Evolutionary conservation across 2,329 filamentous ascomycete species (phyloP).

Genomic region (Monilinia aucupariae): DNA sequence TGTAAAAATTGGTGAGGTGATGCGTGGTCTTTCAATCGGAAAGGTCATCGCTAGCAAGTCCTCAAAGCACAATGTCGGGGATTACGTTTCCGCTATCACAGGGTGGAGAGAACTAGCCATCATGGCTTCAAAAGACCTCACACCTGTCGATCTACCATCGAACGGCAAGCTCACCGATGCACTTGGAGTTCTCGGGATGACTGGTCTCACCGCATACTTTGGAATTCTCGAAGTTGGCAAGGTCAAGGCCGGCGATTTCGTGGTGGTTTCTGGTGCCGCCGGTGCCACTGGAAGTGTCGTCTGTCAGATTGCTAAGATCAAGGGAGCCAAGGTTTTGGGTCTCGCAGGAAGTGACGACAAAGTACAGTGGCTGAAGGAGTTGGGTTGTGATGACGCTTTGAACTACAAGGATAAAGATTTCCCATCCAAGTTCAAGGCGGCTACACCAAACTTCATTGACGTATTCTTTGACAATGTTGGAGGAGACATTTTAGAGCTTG

Average conservation of each 20-base stretch:
- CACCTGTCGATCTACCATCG: constrained; percentile 39
- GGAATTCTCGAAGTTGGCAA: constrained; percentile 65
- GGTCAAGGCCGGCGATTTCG: constrained; percentile 63
- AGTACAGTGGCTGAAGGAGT: constrained; percentile 58
- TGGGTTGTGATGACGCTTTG: constrained; percentile 62
- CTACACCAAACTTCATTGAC: constrained; percentile 56
- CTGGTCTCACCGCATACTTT: constrained; percentile 71
- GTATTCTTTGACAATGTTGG: constrained; percentile 73
- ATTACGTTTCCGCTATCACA: constrained; percentile 48
- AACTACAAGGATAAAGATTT: constrained; percentile 66
- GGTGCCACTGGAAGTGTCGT: constrained; percentile 73
- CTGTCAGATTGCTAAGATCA: constrained; percentile 72
- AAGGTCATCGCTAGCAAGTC: constrained; percentile 58
- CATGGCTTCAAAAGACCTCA: constrained; percentile 46
- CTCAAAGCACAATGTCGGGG: constrained; percentile 49
- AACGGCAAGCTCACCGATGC: constrained; percentile 50
- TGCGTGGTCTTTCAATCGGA: constrained; percentile 59
- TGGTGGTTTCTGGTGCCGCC: constrained; percentile 72
- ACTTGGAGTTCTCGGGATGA: constrained; percentile 58
- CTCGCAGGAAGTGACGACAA: constrained; percentile 63
- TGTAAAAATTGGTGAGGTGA: constrained; percentile 60
- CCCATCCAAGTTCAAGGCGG: constrained; percentile 52
- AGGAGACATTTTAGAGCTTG: constrained; percentile 64
- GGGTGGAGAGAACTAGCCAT: constrained; percentile 67
- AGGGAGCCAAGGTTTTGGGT: constrained; percentile 57